Evolutionary conservation across 2,329 filamentous ascomycete genomes (phyloP), one percentile per base, ranked within the genome.

Genomic region (Coniella lustricola): DNA sequence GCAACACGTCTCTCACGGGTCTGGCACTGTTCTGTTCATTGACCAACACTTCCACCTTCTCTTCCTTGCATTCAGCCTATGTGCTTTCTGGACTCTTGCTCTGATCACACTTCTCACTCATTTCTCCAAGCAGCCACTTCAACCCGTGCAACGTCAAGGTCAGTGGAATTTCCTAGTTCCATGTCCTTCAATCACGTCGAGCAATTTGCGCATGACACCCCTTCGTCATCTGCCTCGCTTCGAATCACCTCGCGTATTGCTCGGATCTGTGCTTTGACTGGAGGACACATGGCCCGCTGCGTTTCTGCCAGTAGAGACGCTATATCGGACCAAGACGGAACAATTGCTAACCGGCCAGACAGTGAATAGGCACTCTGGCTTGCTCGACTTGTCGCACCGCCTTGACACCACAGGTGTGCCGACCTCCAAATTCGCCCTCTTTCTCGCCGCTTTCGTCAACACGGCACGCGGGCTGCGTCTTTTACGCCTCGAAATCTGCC

Each of bases 391-490:
- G 31, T 29, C 40, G n/a, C n/a, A n/a, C 8, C 40, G 25, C 40
- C 29, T 9, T 5, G n/a, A 33, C 16, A 33, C 12, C 18, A 29
- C n/a, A 8, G 35, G 29, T 36, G 35, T 46, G 34, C 34, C 43
- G 20, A 20, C 43, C 33, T 37, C 44, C 38, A 42, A 39, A 48
- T 38, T 48, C 39, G 44, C 42, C 42, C 29, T 18, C 18, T 35
- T 21, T 39, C 39, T 38, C 21, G 36, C 36, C 36, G 36, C 20
- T 31, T 31, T 43, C 22, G 42, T 49, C 34, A 33, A 29, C 18
- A 44, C 21, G 38, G 41, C 38, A 37, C 49, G 48, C 49, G 44
- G 50, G 47, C 41, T 50, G 33, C 47, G 21, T 36, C 50, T 36
- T 48, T 36, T 47, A 21, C 22, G 29, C 29, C 17, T 18, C 13